These are phyloP conservation scores for Coelastrella sp. DNA, from an alignment of 139 green algal genomes.

Conservation along the genomic window DNA sequence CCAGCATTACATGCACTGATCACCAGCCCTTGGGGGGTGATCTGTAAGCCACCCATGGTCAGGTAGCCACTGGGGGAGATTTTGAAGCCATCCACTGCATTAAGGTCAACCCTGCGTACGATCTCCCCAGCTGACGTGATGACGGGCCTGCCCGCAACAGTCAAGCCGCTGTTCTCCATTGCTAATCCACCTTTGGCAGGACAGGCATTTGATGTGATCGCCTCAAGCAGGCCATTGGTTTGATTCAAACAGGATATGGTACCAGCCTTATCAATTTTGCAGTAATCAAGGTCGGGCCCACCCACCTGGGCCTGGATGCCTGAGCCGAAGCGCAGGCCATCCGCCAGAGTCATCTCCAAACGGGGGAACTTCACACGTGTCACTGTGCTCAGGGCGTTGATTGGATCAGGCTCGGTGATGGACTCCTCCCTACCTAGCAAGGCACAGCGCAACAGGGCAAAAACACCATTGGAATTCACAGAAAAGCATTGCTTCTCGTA, in stretches of 20 bases:
- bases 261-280: background rate
- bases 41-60: too few species aligned
- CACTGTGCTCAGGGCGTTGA: too few species aligned
- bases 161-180: background rate
- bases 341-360: background rate
- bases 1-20: too few species aligned
- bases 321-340: background rate
- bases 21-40: too few species aligned
- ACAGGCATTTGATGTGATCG: background rate
- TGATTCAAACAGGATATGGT: background rate
- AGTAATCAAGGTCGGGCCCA: background rate
- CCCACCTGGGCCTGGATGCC: background rate
- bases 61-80: too few species aligned
- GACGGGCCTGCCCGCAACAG: background rate
- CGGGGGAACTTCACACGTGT: too few species aligned
- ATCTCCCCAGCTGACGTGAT: background rate
- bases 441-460: background rate
- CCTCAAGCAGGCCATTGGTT: background rate
- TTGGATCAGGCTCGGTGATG: background rate
- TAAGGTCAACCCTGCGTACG: background rate
- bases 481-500: background rate
- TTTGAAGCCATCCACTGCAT: background rate
- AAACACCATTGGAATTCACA: background rate
- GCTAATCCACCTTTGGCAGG: background rate
- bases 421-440: background rate